Conservation (phyloP, 179 eudicot species). For the Beta lomatogona region DNA sequence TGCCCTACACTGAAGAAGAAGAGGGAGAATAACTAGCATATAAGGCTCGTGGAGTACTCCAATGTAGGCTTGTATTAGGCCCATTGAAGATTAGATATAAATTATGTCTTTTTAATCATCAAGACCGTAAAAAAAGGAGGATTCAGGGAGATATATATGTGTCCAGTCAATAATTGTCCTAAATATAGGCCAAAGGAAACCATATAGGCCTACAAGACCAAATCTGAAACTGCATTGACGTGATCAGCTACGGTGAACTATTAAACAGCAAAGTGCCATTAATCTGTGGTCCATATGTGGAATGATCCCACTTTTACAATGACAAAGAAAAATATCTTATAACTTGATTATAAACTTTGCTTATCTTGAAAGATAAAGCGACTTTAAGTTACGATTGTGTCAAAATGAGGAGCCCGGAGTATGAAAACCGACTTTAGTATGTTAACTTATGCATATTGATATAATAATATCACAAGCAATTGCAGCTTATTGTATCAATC, state of each 20-base stretch:
- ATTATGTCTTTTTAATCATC: not conserved
- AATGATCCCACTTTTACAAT: slow-evolving; percentile 5
- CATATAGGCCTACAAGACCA: not conserved
- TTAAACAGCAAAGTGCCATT: not conserved
- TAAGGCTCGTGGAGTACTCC: no score
- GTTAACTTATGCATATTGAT: not conserved
- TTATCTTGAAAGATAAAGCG: not conserved
- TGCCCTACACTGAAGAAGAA: not conserved
- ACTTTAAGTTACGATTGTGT: not conserved
- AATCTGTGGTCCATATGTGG: slow-evolving; percentile 1
- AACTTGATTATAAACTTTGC: not conserved
- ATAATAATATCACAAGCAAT: not conserved
- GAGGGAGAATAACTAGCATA: no score
- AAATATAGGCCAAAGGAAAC: slow-evolving; percentile 1
- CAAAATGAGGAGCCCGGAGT: not conserved
- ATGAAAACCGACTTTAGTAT: not conserved
- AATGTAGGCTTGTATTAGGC: no score
- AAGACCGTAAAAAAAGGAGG: not conserved
- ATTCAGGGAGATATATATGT: not conserved
- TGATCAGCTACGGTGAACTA: not conserved
- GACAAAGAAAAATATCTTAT: not conserved
- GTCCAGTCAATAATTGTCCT: not conserved
- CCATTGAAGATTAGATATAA: no score
- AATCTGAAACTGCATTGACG: not conserved
- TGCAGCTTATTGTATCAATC: not conserved